These are phyloP conservation scores for Metarhizium album DNA, from an alignment of 2,329 filamentous ascomycete genomes.

Conservation along the genomic window DNA sequence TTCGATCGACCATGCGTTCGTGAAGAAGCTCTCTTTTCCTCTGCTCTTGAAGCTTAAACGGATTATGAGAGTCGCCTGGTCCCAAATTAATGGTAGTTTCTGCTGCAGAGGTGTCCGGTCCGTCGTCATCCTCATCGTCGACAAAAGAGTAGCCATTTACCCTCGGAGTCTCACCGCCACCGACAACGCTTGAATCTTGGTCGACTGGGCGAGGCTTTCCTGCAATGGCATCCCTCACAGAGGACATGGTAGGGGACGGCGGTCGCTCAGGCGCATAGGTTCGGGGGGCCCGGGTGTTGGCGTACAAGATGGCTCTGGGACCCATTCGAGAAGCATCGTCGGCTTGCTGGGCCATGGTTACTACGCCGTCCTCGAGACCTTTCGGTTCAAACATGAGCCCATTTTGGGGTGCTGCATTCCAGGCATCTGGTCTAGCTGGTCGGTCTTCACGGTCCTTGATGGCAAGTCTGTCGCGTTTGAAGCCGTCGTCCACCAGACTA, in stretches of 20 bases:
- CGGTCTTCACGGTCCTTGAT: constrained; percentile 59
- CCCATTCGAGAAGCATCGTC: constrained; percentile 62
- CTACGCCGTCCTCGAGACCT: constrained; percentile 44
- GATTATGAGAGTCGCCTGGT: constrained; percentile 54
- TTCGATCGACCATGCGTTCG: constrained; percentile 75
- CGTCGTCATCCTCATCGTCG: constrained; percentile 60
- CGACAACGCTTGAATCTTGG: constrained; percentile 44
- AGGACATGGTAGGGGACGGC: constrained; percentile 72
- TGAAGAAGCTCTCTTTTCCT: constrained; percentile 72
- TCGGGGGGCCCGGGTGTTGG: constrained; percentile 68
- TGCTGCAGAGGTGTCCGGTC: constrained; percentile 15
- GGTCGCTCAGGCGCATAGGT: constrained; percentile 37
- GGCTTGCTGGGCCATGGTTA: constrained; percentile 56
- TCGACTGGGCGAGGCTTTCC: constrained; percentile 54
- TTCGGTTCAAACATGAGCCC: constrained; percentile 77
- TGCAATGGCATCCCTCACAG: constrained; percentile 73
- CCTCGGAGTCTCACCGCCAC: constrained; percentile 69
- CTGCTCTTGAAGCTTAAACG: constrained; percentile 68
- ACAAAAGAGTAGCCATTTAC: constrained; percentile 94
- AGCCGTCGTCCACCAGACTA: constrained; percentile 45
- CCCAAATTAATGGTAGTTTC: constrained; percentile 45
- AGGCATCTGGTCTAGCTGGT: constrained; percentile 66
- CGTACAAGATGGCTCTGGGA: constrained; percentile 68
- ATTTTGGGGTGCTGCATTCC: constrained; percentile 68
- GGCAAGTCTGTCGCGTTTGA: constrained; percentile 45